Evolutionary conservation across 2,329 filamentous ascomycete species (phyloP), one percentile per base, ranked within the genome.

Genomic region (Penicillium griseofulvum): DNA sequence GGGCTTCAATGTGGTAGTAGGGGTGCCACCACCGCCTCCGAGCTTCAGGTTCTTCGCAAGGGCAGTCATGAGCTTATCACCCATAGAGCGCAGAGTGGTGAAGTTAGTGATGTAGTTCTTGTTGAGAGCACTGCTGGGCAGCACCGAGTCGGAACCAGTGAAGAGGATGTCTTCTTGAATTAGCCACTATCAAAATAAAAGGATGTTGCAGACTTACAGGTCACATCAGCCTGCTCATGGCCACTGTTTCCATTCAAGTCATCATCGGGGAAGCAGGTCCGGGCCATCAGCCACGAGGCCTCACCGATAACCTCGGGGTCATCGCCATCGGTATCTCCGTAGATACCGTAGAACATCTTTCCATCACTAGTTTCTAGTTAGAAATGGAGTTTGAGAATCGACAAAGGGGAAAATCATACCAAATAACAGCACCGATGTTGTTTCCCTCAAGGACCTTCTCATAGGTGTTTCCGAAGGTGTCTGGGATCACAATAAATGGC

Each of bases 271-370:
- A 71, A 71, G 17, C 69, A 71, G 1, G 68, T 68, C 2, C 67
- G 65, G 10, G 69, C 68, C 66, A 71, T 67, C n/a, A 71, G 39
- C 69, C 69, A 71, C 2, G 69, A 71, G 8, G 68, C 69, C 44
- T 71, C 69, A 5, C 69, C 69, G 10, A 67, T 71, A 16, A 69
- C 65, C 38, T 71, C 43, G 5, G 69, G 69, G 6, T 29, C 38
- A 39, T 70, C 63, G 4, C 66, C 65, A 49, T 71, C 61, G 7
- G 68, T 59, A 43, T 71, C 69, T 3, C 68, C 69, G n/a, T 65
- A 65, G 28, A 71, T 69, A 1, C 68, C 69, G 39, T 71, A 71
- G 52, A 68, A 70, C 66, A 71, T 71, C 6, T 71, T 68, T 9
- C 65, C 64, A 16, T 68, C 51, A 34, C 69, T 71, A 29, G 9